phyloP scores from a whole-genome alignment of 306 rosid genomes.

The Cucumis sativus region DNA sequence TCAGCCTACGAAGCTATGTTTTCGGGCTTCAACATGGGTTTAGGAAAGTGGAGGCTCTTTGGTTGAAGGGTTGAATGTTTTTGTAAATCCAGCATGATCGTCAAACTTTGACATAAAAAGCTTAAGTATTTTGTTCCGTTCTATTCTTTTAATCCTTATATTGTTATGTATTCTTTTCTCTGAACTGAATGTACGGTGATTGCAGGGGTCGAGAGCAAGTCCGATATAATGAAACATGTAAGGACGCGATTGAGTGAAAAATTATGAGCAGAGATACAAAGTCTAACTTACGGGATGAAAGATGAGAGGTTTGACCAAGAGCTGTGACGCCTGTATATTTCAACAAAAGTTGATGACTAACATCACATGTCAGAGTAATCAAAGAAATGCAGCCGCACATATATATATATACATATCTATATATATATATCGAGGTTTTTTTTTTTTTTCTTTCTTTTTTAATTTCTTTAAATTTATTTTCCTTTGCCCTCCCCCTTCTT shows the following conservation, averaged over 20 bases:
- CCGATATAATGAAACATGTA: constrained; percentile 22
- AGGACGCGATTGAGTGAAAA: not conserved
- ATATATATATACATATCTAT: not conserved
- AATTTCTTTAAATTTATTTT: no score
- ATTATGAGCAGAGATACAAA: not conserved
- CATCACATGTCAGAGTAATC: not conserved
- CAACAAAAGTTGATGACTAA: constrained; percentile 7
- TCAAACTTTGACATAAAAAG: not conserved
- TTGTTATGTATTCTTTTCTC: not conserved
- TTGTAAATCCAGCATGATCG: no score
- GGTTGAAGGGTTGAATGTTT: no score
- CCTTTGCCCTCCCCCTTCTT: not conserved
- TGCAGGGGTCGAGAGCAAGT: constrained; percentile 40
- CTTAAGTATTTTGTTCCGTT: not conserved
- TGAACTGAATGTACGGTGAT: not conserved
- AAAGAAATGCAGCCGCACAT: not conserved
- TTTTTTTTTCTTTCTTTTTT: not conserved
- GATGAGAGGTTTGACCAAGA: not conserved
- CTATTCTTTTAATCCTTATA: not conserved
- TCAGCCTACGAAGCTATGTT: not conserved
- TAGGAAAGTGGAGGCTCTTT: not conserved
- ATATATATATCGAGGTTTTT: not conserved
- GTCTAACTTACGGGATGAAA: not conserved
- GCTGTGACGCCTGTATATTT: not conserved
- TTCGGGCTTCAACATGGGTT: not conserved